A percentile compares a stretch with the other conserved stretches of the same genome.
Evolutionary conservation across 129 eudicot genomes (phyloP).

Genomic region (Tanacetum coccineum): DNA sequence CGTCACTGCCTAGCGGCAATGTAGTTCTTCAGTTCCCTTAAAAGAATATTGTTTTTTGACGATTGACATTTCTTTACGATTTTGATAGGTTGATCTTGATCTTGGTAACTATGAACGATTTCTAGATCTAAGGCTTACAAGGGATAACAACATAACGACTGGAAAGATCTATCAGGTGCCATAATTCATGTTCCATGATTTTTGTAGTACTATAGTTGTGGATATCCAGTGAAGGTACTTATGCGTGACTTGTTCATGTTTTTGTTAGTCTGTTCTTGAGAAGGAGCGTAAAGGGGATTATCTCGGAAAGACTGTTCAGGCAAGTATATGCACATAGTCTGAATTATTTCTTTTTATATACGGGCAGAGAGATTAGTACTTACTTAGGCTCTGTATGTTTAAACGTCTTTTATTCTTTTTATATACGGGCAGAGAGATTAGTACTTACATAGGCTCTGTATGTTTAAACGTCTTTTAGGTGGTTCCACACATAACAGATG

Average conservation of each 20-base stretch:
- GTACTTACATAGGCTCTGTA: slow-evolving; percentile 26
- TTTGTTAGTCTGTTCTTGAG: slow-evolving; percentile 75
- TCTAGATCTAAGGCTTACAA: slow-evolving; percentile 82
- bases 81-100: slow-evolving; percentile 82
- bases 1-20: background rate
- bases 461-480: slow-evolving; percentile 53
- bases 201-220: background rate
- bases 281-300: slow-evolving; percentile 87
- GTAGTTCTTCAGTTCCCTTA: background rate
- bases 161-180: slow-evolving; percentile 96
- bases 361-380: slow-evolving; percentile 14
- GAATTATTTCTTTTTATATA: slow-evolving; percentile 1
- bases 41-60: background rate
- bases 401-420: slow-evolving; percentile 39
- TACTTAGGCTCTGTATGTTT: slow-evolving; percentile 23
- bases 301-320: slow-evolving; percentile 98
- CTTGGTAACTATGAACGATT: slow-evolving; percentile 92
- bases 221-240: background rate
- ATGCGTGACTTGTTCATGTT: slow-evolving; percentile 15
- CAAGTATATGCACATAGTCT: slow-evolving; percentile 21
- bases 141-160: slow-evolving; percentile 92
- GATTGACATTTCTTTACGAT: slow-evolving; percentile 14
- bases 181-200: slow-evolving; percentile 15
- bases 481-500: slow-evolving; percentile 95
- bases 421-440: slow-evolving; percentile 11